These are phyloP conservation scores for Tulasnella sp. DNA, from an alignment of 768 basidiomycete genomes.

Conservation along the genomic window DNA sequence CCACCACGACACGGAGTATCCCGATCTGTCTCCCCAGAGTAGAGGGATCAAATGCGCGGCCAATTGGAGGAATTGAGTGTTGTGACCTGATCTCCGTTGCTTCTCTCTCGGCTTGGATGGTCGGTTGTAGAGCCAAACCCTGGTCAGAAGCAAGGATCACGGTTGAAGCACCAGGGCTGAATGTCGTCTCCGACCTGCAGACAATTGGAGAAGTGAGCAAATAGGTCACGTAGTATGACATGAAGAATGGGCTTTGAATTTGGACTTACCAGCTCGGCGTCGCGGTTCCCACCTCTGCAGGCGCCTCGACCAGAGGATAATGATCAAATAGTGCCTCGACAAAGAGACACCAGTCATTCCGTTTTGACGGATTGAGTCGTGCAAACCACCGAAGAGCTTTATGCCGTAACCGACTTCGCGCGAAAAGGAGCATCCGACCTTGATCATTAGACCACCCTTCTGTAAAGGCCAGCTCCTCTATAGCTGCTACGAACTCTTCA, in stretches of 20 bases:
- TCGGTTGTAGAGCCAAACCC: background rate
- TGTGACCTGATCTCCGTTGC: background rate
- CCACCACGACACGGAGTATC: background rate
- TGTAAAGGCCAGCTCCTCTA: background rate
- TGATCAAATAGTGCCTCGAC: background rate
- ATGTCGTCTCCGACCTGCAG: background rate
- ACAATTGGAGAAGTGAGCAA: background rate
- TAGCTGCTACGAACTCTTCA: background rate
- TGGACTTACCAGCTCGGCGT: background rate
- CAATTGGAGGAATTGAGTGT: background rate
- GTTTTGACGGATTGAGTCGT: background rate
- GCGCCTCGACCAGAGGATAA: background rate
- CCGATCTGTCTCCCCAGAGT: background rate
- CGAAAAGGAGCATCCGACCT: background rate
- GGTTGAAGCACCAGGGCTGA: background rate
- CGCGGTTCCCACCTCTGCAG: background rate
- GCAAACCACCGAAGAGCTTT: background rate
- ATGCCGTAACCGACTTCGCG: background rate
- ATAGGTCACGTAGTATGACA: background rate
- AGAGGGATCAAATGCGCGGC: background rate
- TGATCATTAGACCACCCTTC: background rate
- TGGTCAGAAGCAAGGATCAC: background rate
- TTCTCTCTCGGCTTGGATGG: background rate
- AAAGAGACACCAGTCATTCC: background rate
- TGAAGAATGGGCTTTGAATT: background rate